Percentiles rank a stretch among this genome's conserved stretches.
Evolutionary conservation across 306 rosid species (phyloP).

Genomic region (Dalbergia cochinchinensis): DNA sequence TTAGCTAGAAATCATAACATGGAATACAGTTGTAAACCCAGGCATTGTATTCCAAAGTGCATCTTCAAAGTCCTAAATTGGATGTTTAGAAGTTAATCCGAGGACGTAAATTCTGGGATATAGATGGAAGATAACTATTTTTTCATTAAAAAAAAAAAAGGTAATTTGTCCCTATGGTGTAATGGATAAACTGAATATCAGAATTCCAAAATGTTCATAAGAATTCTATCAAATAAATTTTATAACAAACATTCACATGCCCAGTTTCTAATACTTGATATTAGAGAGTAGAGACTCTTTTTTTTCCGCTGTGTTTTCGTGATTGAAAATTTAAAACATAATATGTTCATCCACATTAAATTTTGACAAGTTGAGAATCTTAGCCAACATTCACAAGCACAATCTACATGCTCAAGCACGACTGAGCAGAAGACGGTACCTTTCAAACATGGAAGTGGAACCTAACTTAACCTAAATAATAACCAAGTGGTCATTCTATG

Average conservation of each 20-base stretch:
- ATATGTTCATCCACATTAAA: constrained; percentile 22
- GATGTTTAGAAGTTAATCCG: neutral
- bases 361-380: neutral
- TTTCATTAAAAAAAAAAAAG: neutral
- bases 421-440: constrained; percentile 19
- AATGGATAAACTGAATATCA: neutral
- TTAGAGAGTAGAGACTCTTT: neutral
- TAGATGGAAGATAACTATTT: neutral
- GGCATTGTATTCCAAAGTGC: constrained; percentile 23
- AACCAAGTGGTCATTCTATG: neutral
- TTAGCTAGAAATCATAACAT: constrained; percentile 34
- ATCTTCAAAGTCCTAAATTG: constrained; percentile 34
- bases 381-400: constrained; percentile 23
- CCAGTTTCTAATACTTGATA: neutral
- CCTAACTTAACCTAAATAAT: neutral
- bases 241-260: constrained; percentile 16
- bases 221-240: neutral
- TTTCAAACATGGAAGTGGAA: constrained; percentile 12
- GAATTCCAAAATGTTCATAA: neutral
- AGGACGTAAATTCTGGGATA: neutral
- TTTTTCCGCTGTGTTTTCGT: neutral
- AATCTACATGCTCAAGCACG: constrained; percentile 21
- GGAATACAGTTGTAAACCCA: constrained; percentile 10
- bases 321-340: constrained; percentile 29
- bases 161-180: constrained; percentile 6